A percentile compares a stretch with the other conserved stretches of the same genome.
Conservation (phyloP, 306 rosid species). For the Lupinus albus region DNA sequence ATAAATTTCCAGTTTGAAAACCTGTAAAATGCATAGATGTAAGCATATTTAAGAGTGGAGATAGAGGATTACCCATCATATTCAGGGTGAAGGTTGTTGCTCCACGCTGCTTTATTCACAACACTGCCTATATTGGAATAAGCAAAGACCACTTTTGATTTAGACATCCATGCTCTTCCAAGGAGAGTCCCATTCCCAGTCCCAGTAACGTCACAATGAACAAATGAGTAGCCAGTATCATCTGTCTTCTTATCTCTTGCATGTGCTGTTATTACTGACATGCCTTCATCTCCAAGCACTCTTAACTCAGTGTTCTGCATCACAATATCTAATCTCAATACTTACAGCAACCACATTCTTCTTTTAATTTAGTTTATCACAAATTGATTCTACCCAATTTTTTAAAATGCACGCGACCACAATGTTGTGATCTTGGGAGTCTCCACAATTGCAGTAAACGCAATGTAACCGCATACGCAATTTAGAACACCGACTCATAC, state of each 20-base stretch:
- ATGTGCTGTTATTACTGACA: slow-evolving; percentile 50
- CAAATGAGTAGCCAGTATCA: slow-evolving; percentile 51
- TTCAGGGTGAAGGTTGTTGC: not conserved
- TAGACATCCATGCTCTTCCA: slow-evolving; percentile 58
- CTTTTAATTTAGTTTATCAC: not conserved
- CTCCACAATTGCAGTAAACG: no score
- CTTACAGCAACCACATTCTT: not conserved
- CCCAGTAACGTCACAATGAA: slow-evolving; percentile 48
- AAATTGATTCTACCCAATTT: no score
- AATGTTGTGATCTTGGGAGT: no score
- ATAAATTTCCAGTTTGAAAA: not conserved
- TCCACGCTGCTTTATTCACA: slow-evolving; percentile 52
- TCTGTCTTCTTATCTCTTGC: slow-evolving; percentile 32
- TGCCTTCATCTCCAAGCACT: slow-evolving; percentile 29
- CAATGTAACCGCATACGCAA: no score
- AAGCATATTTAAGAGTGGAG: not conserved
- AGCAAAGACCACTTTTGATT: slow-evolving; percentile 46
- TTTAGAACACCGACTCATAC: no score
- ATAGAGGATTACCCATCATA: slow-evolving; percentile 13
- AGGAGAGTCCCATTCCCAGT: slow-evolving; percentile 40
- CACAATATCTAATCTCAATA: slow-evolving; percentile 45
- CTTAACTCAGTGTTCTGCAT: slow-evolving; percentile 42
- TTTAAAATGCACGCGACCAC: no score
- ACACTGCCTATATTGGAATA: slow-evolving; percentile 40
- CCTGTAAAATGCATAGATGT: not conserved